A percentile compares a stretch with the other conserved stretches of the same genome.
Conservation (phyloP, 2,329 filamentous ascomycete species). For the Penicillium sclerotigenum region DNA sequence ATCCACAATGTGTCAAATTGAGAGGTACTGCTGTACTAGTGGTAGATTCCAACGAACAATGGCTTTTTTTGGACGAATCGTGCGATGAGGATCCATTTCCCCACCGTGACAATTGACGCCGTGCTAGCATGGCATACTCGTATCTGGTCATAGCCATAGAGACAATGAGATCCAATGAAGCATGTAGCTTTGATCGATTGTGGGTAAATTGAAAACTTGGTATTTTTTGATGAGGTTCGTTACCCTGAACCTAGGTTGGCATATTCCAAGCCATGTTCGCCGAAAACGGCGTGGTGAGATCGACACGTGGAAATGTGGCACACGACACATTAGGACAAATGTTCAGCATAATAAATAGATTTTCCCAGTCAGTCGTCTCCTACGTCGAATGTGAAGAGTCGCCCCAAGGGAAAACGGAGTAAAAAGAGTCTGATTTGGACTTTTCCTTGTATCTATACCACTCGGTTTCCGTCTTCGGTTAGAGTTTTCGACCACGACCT, state of each 20-base stretch:
- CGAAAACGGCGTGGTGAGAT: background rate
- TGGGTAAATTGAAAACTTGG: background rate
- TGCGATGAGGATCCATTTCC: too few species aligned
- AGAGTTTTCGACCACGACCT: background rate
- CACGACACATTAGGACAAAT: background rate
- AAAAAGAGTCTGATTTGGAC: background rate
- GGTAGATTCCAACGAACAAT: too few species aligned
- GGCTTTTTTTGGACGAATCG: too few species aligned
- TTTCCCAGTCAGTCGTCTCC: background rate
- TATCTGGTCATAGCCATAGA: background rate
- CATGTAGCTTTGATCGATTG: background rate
- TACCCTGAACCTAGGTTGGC: background rate
- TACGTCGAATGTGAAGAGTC: background rate
- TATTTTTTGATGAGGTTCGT: background rate
- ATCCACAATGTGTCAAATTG: too few species aligned
- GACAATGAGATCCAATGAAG: background rate
- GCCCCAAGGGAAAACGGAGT: background rate
- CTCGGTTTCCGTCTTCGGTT: background rate
- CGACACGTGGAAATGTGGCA: background rate
- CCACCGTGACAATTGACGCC: too few species aligned
- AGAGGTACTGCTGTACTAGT: too few species aligned
- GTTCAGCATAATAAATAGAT: background rate
- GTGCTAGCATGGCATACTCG: constrained; percentile 7
- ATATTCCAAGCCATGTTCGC: background rate
- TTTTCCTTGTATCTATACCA: background rate